Evolutionary conservation across 768 basidiomycete species (phyloP).

Genomic region (Steccherinum ochraceum): DNA sequence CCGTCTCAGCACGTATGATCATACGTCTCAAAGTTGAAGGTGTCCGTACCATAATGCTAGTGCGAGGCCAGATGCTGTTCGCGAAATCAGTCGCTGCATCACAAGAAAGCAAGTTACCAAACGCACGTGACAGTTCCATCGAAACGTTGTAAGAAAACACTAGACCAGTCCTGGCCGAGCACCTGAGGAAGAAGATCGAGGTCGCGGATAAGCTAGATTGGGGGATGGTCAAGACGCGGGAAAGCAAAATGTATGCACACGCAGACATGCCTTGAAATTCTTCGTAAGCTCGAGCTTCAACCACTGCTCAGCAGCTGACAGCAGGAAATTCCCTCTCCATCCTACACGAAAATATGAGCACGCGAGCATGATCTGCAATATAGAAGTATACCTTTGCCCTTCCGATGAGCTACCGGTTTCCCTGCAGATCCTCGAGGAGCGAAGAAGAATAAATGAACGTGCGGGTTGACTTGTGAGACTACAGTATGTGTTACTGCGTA

Average conservation of each 20-base stretch:
- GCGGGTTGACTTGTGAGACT: slow-evolving; percentile 90
- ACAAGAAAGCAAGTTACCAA: neutral
- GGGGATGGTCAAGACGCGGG: slow-evolving; percentile 1
- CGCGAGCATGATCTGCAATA: slow-evolving; percentile 2
- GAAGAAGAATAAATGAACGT: slow-evolving; percentile 93
- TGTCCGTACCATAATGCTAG: slow-evolving; percentile 65
- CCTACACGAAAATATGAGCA: slow-evolving; percentile 34
- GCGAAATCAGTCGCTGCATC: neutral
- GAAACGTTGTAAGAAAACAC: slow-evolving; percentile 92
- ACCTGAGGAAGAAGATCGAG: slow-evolving; percentile 92
- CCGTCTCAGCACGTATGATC: slow-evolving; percentile 1
- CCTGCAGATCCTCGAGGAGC: slow-evolving; percentile 85
- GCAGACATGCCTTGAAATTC: slow-evolving; percentile 70
- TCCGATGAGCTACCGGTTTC: slow-evolving; percentile 89
- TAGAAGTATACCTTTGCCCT: slow-evolving; percentile 65
- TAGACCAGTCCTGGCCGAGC: slow-evolving; percentile 93
- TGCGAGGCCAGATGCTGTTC: slow-evolving; percentile 77
- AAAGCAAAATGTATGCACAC: neutral
- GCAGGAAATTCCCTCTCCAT: slow-evolving; percentile 91
- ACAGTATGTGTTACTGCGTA: slow-evolving; percentile 81
- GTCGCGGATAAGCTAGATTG: slow-evolving; percentile 78
- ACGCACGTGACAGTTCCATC: slow-evolving; percentile 83
- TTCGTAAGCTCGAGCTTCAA: slow-evolving; percentile 93
- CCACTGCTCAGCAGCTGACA: slow-evolving; percentile 92
- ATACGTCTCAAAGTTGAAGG: no score